phyloP scores from a whole-genome alignment of 345 rosid species.

The Boechera divaricarpa region DNA sequence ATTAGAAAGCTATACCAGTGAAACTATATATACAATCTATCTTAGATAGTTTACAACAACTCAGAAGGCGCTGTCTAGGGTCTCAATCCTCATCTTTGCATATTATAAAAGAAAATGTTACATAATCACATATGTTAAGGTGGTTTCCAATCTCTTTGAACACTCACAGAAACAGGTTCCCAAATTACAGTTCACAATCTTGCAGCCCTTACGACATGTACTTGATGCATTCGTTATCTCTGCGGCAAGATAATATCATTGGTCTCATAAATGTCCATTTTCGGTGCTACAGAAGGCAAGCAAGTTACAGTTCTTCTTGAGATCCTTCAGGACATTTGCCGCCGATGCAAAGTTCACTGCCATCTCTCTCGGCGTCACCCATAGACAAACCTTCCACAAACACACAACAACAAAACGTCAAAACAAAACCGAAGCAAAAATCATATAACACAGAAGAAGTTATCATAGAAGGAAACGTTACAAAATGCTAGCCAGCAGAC shows the following conservation, averaged over 20 bases:
- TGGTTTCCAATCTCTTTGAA: slow-evolving; percentile 7
- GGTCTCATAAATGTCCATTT: slow-evolving; percentile 28
- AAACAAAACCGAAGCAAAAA: neutral
- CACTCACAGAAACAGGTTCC: slow-evolving; percentile 44
- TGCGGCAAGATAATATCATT: slow-evolving; percentile 32
- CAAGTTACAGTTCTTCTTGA: slow-evolving; percentile 1
- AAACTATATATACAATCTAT: too few relatives aligned
- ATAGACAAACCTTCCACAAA: slow-evolving; percentile 29
- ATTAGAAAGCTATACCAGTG: too few relatives aligned
- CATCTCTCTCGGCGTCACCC: slow-evolving; percentile 39
- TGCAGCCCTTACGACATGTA: slow-evolving; percentile 35
- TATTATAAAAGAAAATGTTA: too few relatives aligned
- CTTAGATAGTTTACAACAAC: too few relatives aligned
- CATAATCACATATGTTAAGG: too few relatives aligned
- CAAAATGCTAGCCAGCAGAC: slow-evolving; percentile 36
- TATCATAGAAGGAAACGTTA: slow-evolving; percentile 23
- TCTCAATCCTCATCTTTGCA: too few relatives aligned
- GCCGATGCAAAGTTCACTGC: slow-evolving; percentile 6
- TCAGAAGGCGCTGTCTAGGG: too few relatives aligned
- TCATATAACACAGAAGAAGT: slow-evolving; percentile 14
- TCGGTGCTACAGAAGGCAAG: neutral
- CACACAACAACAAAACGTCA: slow-evolving; percentile 16
- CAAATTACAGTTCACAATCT: slow-evolving; percentile 39
- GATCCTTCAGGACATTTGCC: slow-evolving; percentile 7
- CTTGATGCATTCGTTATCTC: slow-evolving; percentile 27